A percentile compares a stretch with the other conserved stretches of the same genome.
Evolutionary conservation across 805 yeast genomes (phyloP).

Genomic region (Ogataea philodendri): DNA sequence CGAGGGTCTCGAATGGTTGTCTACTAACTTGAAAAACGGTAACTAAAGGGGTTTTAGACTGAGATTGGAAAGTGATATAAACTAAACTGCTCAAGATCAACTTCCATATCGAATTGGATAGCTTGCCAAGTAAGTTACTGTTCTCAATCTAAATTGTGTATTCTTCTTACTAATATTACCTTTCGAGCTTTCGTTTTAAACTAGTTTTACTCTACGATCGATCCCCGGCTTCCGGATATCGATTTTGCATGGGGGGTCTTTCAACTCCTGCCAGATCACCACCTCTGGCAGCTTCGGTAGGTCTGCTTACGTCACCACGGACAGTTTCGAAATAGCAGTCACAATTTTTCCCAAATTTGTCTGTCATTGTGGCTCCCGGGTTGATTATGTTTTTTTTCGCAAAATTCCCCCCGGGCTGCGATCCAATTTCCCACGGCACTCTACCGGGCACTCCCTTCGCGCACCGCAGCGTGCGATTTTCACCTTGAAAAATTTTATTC

Average conservation of each 20-base stretch:
- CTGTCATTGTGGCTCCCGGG: no score
- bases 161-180: constrained; percentile 18
- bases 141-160: constrained; percentile 20
- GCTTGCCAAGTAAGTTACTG: constrained; percentile 12
- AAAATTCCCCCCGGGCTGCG: constrained; percentile 4
- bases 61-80: constrained; percentile 15
- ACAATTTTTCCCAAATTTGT: constrained; percentile 6
- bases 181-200: constrained; percentile 5
- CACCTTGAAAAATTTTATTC: constrained; percentile 15
- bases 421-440: constrained; percentile 1
- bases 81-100: constrained; percentile 4
- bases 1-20: constrained; percentile 97
- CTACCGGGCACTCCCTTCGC: constrained; percentile 6
- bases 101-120: constrained; percentile 4
- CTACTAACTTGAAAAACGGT: constrained; percentile 81
- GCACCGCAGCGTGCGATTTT: constrained; percentile 8
- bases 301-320: neutral
- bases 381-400: no score
- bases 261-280: constrained; percentile 4
- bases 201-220: no score
- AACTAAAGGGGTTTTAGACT: constrained; percentile 28
- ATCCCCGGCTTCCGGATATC: no score
- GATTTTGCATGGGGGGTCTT: no score
- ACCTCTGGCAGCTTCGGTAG: no score
- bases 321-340: constrained; percentile 9